Percentiles rank a stretch among this genome's conserved stretches.
Conservation (phyloP, 2,329 filamentous ascomycete species). For the Aaosphaeria arxii region DNA sequence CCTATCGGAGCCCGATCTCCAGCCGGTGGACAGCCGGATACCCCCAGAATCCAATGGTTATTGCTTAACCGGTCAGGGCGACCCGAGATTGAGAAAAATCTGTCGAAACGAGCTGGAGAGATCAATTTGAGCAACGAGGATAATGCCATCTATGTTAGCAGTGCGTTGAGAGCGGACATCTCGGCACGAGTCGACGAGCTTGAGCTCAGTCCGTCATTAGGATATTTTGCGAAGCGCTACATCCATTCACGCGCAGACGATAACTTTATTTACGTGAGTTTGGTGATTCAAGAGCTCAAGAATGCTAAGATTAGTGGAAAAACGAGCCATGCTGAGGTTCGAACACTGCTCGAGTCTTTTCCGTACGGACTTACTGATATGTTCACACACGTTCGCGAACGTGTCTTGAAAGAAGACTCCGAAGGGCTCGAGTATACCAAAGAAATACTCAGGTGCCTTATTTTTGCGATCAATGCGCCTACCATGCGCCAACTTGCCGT, state of each 20-base stretch:
- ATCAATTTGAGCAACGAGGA: constrained; percentile 17
- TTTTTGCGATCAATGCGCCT: constrained; percentile 14
- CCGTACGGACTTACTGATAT: constrained; percentile 21
- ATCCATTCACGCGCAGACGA: constrained; percentile 17
- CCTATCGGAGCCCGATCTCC: not conserved
- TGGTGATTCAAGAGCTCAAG: constrained; percentile 20
- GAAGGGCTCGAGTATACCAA: constrained; percentile 21
- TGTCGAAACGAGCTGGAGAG: constrained; percentile 11
- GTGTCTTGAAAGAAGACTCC: constrained; percentile 11
- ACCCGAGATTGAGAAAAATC: constrained; percentile 14
- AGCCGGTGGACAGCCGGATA: not conserved
- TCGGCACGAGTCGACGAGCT: constrained; percentile 14
- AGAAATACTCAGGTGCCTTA: constrained; percentile 17
- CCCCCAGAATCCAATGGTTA: constrained; percentile 14
- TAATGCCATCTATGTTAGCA: constrained; percentile 13
- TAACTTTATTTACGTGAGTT: constrained; percentile 19
- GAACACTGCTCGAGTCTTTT: constrained; percentile 17
- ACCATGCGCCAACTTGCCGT: constrained; percentile 19
- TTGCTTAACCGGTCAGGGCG: constrained; percentile 16
- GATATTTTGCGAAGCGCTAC: constrained; percentile 21
- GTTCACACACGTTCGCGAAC: constrained; percentile 19
- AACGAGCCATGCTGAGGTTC: constrained; percentile 12
- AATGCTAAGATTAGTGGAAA: constrained; percentile 11
- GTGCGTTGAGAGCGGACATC: constrained; percentile 14
- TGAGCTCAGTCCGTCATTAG: constrained; percentile 10